Percentiles rank a stretch among this genome's conserved stretches.
Conservation (phyloP, 495 filamentous ascomycete species). For the Podospora pseudopauciseta region DNA sequence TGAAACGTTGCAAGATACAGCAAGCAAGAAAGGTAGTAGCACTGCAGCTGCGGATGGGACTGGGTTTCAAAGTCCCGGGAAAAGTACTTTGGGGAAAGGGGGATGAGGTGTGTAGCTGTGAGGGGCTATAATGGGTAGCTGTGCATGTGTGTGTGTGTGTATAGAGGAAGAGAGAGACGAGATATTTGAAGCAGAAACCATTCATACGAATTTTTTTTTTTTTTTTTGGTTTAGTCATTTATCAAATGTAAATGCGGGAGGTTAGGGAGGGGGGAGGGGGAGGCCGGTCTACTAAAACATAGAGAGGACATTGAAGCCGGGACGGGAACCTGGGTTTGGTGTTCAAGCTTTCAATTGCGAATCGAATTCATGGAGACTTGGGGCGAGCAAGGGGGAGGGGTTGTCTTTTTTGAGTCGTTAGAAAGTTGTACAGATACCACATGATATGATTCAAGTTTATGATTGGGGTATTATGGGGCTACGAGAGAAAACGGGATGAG, state of each 20-base stretch:
- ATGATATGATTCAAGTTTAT: neutral
- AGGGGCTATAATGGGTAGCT: neutral
- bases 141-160: neutral
- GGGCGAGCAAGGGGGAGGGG: neutral
- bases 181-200: neutral
- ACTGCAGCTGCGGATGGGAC: neutral
- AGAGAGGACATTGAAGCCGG: neutral
- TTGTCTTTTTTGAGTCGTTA: neutral
- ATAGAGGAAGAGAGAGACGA: neutral
- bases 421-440: slow-evolving; percentile 1
- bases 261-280: neutral
- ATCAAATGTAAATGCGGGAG: neutral
- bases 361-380: neutral
- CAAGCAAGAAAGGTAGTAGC: neutral
- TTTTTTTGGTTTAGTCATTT: neutral
- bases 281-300: neutral
- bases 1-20: slow-evolving; percentile 39
- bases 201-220: neutral
- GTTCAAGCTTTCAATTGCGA: neutral
- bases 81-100: neutral
- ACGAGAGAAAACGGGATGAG: too few species aligned
- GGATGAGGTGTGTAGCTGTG: neutral
- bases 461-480: too few species aligned
- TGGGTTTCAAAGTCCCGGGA: neutral
- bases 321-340: neutral